Conservation (phyloP, 139 green algal species). For the Chlorella sorokiniana region DNA sequence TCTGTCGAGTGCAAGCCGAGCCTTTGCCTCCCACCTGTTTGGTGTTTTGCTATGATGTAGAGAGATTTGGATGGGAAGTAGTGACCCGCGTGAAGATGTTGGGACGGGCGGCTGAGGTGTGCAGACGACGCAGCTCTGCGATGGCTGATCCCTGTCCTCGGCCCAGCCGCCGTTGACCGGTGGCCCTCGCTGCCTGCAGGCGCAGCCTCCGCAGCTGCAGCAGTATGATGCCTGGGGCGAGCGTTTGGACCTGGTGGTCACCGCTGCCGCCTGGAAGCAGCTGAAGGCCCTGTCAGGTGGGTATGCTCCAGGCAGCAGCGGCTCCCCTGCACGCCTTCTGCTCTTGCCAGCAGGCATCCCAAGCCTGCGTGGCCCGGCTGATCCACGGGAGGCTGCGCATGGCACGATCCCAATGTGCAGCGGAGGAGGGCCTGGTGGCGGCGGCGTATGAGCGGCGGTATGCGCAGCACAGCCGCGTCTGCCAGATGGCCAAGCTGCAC, state of each 20-base stretch:
- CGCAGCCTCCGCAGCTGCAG: slow-evolving; percentile 3
- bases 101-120: slow-evolving; percentile 16
- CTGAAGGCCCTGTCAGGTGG: neutral
- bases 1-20: too few relatives aligned
- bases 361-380: neutral
- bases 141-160: neutral
- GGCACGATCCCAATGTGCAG: slow-evolving; percentile 12
- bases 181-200: neutral
- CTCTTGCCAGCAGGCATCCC: neutral
- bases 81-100: slow-evolving; percentile 21
- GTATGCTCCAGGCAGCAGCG: too few relatives aligned
- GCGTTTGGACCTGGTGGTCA: neutral
- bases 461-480: neutral
- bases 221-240: slow-evolving; percentile 28
- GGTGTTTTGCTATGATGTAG: neutral
- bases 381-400: neutral
- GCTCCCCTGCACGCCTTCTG: neutral
- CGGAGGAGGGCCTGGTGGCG: slow-evolving; percentile 28
- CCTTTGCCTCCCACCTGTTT: neutral
- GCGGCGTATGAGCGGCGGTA: slow-evolving; percentile 32
- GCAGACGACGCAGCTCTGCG: neutral
- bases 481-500: slow-evolving; percentile 35
- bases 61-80: slow-evolving; percentile 30
- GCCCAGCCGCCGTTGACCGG: neutral
- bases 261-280: neutral